Base-by-base conservation (phyloP, 768 basidiomycete genomes). In the Lactifluus echinatus region DNA sequence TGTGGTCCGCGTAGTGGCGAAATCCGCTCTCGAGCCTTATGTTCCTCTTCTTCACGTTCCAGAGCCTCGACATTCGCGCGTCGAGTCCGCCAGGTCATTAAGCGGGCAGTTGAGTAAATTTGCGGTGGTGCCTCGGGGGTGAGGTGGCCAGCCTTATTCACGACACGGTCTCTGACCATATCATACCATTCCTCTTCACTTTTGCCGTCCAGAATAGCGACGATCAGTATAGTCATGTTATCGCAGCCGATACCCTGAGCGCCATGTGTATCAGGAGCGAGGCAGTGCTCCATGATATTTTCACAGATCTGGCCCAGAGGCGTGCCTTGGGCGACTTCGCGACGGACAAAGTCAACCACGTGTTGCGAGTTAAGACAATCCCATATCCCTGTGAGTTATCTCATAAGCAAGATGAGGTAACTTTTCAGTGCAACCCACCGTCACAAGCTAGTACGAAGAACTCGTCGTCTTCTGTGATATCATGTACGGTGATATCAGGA, bases 401-500 rank as follows among this genome's bases (percentile, higher is more conserved):
- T 40, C n/a, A 56, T 61, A 42, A 60, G 60, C 59, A 57, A 21
- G 37, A 37, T 44, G 40, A 26, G 19, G 57, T 33, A 21, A 57
- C 33, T 24, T n/a, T 51, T 50, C 15, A 15, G 15, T 17, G 19
- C 29, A 31, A 69, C 81, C 33, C 59, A 95, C 94, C 96, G 70
- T 99, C 96, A 70, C 96, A 99, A 28, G 96, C 96, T 48, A 99
- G 67, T n/a, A 99, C 82, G 19, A 99, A 69, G 69, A 98, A 98
- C 70, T 99, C 96, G 67, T 99, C 96, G 55, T 98, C 95, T 8
- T 80, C 80, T 1, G 87, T 84, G 26, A 89, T 75, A 61, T 86
- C 74, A 72, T 97, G 96, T 44, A 76, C 75, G 17, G 81, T 89
- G 62, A 99, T 75, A 56, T 99, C 96, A 21, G 96, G 96, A 69